Evolutionary conservation across 768 basidiomycete genomes (phyloP), one percentile per base, ranked within the genome.

Genomic region (Filobasidium wieringae): DNA sequence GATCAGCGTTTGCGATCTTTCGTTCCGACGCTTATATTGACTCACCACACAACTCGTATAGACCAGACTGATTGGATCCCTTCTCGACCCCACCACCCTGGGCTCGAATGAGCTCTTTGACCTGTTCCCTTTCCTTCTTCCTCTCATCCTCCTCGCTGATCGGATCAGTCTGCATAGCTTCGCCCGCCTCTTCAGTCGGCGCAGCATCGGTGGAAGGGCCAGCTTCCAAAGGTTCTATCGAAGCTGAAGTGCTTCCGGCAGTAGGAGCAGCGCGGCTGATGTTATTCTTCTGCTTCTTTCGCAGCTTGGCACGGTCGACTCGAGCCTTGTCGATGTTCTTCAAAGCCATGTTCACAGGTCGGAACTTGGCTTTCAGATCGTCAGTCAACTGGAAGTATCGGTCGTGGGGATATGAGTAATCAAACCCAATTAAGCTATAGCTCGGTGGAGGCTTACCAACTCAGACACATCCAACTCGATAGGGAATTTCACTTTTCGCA

Each of bases 401-500:
- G 9, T 30, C 29, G 12, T 14, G 29, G 32, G 4, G 49, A 29
- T 32, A 15, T 12, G 30, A 17, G 22, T 15, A 37, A 43, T 37
- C 11, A 9, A 9, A 9, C 36, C 36, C 36, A 9, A 9, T 37
- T 37, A n/a, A 1, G 11, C n/a, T 26, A 27, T 19, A 5, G 22
- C n/a, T 27, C 15, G 7, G 14, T 30, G 17, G 36, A 26, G 1
- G 59, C 67, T 59, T 27, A 72, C 81, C 36, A 95, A 76, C 55
- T 93, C 90, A 36, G 86, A 69, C 0, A 85, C 87, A 66, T 96
- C 92, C 55, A 89, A 84, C 64, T 93, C 89, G 40, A 82, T 79
- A 0, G 87, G 84, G 73, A 96, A 96, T 74, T 90, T 95, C 60
- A 99, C 91, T 78, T 84, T 86, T 40, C 74, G 74, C 93, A 99